These are phyloP conservation scores for Groenewaldozyma sp. DNA, from an alignment of 1,139 yeast genomes.

Conservation along the genomic window DNA sequence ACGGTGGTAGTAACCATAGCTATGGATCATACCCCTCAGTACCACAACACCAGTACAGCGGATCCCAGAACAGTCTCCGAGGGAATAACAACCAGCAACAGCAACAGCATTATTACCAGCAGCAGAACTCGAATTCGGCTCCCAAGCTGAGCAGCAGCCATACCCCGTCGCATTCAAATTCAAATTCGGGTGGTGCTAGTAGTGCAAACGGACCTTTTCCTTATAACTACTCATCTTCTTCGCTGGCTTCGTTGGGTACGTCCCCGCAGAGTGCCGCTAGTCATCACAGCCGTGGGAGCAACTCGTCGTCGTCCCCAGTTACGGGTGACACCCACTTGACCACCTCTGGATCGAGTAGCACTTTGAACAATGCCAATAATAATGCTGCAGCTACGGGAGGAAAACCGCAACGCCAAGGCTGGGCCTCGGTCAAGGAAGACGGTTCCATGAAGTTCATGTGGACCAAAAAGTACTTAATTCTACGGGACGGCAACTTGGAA, in stretches of 20 bases:
- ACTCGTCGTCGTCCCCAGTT: slow-evolving; percentile 3
- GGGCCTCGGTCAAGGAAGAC: slow-evolving; percentile 90
- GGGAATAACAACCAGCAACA: background rate
- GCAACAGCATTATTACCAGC: background rate
- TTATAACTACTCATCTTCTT: slow-evolving; percentile 13
- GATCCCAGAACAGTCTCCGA: no score
- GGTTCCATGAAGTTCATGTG: slow-evolving; percentile 72
- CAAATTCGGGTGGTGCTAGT: background rate
- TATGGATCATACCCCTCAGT: background rate
- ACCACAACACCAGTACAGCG: no score
- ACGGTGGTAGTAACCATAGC: background rate
- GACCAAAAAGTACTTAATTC: slow-evolving; percentile 78
- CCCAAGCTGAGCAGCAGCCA: slow-evolving; percentile 1
- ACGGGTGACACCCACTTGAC: slow-evolving; percentile 2
- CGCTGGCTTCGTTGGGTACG: slow-evolving; percentile 9
- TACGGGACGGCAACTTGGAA: slow-evolving; percentile 65
- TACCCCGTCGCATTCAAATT: slow-evolving; percentile 10
- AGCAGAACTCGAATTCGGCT: background rate
- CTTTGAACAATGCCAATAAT: slow-evolving; percentile 1
- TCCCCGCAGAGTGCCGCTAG: slow-evolving; percentile 1
- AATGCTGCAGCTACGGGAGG: background rate
- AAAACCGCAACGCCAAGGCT: slow-evolving; percentile 42
- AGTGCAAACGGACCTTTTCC: slow-evolving; percentile 5
- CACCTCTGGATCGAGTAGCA: slow-evolving; percentile 1
- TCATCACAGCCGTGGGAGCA: background rate